These are phyloP conservation scores for Rusavskia elegans DNA, from an alignment of 495 filamentous ascomycete species.

Conservation along the genomic window DNA sequence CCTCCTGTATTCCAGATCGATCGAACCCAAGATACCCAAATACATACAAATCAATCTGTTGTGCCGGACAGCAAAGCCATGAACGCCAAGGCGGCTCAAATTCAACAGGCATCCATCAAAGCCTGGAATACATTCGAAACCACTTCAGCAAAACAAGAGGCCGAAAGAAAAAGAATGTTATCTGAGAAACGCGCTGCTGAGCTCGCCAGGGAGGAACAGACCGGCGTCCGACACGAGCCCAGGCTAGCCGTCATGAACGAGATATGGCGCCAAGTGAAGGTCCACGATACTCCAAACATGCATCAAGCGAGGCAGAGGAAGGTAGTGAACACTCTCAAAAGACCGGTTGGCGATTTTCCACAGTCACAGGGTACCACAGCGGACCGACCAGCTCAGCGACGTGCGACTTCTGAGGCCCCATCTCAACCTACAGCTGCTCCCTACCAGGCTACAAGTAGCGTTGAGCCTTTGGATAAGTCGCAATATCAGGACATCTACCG, in stretches of 20 bases:
- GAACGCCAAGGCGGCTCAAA: constrained; percentile 13
- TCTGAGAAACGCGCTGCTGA: not conserved
- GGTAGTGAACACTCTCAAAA: not conserved
- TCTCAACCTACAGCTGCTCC: constrained; percentile 25
- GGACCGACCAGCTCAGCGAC: not conserved
- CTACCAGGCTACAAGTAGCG: constrained; percentile 37
- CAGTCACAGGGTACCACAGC: not conserved
- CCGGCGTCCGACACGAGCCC: not conserved
- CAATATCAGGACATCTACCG: constrained; percentile 24
- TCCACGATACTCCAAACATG: not conserved
- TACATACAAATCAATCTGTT: not conserved
- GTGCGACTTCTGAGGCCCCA: constrained; percentile 4
- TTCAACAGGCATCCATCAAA: constrained; percentile 7
- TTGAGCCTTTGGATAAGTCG: constrained; percentile 28
- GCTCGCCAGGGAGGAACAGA: not conserved
- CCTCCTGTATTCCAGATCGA: constrained; percentile 27
- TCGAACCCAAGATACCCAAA: constrained; percentile 1
- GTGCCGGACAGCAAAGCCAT: constrained; percentile 3
- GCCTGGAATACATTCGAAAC: constrained; percentile 3
- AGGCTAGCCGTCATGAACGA: not conserved
- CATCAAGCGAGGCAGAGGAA: not conserved
- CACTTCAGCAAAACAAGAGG: not conserved
- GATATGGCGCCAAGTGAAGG: not conserved
- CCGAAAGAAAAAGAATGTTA: not conserved
- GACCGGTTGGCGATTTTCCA: not conserved